Percentiles rank a stretch among this genome's conserved stretches.
Evolutionary conservation across 768 basidiomycete genomes (phyloP).

Genomic region (Panaeolus papilionaceus): DNA sequence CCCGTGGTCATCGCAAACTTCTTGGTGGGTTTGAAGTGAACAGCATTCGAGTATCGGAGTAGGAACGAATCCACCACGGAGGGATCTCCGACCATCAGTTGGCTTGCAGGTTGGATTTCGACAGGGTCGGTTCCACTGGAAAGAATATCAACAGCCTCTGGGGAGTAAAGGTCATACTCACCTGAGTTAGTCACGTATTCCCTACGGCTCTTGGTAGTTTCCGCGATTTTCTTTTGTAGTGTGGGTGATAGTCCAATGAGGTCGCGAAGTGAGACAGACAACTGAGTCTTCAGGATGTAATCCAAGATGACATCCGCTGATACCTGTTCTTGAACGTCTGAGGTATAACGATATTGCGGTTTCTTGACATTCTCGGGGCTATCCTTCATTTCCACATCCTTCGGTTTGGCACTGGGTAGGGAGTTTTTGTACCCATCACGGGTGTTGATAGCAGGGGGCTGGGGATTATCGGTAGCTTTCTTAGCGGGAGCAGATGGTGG

Average conservation of each 20-base stretch:
- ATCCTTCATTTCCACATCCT: conserved; percentile 22
- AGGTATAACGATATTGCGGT: conserved; percentile 19
- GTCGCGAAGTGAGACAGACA: not conserved
- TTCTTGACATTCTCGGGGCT: not conserved
- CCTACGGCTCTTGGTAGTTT: conserved; percentile 19
- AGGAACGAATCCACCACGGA: too few species aligned
- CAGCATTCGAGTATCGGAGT: too few species aligned
- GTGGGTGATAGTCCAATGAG: conserved; percentile 13
- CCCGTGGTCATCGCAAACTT: too few species aligned
- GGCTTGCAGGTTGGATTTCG: not conserved
- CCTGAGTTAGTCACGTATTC: conserved; percentile 22
- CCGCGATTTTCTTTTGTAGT: conserved; percentile 20
- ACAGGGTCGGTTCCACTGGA: too few species aligned
- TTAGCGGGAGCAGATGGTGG: not conserved
- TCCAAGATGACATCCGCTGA: conserved; percentile 6
- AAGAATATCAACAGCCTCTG: conserved; percentile 14
- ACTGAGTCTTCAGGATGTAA: not conserved
- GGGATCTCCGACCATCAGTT: not conserved
- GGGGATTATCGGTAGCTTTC: not conserved
- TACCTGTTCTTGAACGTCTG: conserved; percentile 19
- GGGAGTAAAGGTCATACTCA: conserved; percentile 20
- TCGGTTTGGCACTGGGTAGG: not conserved
- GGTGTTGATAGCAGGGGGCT: conserved; percentile 16
- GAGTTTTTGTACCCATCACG: conserved; percentile 16
- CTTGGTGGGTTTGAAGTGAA: too few species aligned